A percentile compares a stretch with the other conserved stretches of the same genome.
phyloP scores from a whole-genome alignment of 129 eudicot genomes.

The Deinandra increscens region DNA sequence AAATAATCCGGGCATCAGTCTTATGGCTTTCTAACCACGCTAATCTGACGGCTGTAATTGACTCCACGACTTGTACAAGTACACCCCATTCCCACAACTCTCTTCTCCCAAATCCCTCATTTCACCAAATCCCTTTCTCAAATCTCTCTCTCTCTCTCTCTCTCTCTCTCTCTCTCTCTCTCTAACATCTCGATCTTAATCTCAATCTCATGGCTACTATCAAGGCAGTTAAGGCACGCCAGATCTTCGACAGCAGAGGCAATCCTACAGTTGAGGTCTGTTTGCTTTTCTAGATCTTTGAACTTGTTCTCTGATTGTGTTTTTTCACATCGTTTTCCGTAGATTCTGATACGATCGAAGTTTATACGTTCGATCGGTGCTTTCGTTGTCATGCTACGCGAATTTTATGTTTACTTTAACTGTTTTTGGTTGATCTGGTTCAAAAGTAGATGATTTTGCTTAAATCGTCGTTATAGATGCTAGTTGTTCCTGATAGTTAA shows the following conservation, averaged over 20 bases:
- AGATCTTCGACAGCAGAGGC: slow-evolving; percentile 99
- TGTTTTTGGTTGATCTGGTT: background rate
- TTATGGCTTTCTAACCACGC: slow-evolving; percentile 23
- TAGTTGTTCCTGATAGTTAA: background rate
- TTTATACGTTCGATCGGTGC: slow-evolving; percentile 4
- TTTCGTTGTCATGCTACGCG: background rate
- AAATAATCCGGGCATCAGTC: slow-evolving; percentile 6
- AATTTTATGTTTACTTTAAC: background rate
- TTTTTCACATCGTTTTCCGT: background rate
- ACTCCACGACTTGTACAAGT: slow-evolving; percentile 35
- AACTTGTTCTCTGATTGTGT: background rate
- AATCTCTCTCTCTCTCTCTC: slow-evolving; percentile 7
- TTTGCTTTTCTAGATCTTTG: background rate
- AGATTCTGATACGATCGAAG: background rate
- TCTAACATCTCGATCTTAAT: slow-evolving; percentile 29
- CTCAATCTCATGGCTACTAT: slow-evolving; percentile 65
- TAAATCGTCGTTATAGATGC: slow-evolving; percentile 16
- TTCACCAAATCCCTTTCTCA: slow-evolving; percentile 21
- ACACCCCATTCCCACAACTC: background rate
- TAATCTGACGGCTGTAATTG: slow-evolving; percentile 47
- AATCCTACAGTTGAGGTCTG: slow-evolving; percentile 97
- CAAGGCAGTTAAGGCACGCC: slow-evolving; percentile 69
- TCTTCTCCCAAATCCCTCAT: slow-evolving; percentile 13
- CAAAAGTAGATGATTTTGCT: background rate
- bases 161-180: slow-evolving; percentile 10